Evolutionary conservation across 2,329 filamentous ascomycete genomes (phyloP).

Genomic region (Fusarium brachygibbosum): DNA sequence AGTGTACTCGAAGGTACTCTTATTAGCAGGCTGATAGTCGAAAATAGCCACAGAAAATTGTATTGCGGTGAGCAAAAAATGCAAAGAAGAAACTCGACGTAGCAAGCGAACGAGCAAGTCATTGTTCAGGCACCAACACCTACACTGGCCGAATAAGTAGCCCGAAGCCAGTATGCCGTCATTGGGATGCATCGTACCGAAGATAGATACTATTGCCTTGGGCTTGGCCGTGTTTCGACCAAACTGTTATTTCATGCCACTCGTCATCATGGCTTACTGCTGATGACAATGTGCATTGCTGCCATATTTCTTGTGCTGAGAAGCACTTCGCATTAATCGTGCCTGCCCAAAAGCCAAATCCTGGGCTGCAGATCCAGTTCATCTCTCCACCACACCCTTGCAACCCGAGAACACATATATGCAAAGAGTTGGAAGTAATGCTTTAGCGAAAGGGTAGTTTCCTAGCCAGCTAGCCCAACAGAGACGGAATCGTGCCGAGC

Average conservation of each 20-base stretch:
- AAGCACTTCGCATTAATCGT: constrained; percentile 13
- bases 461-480: constrained; percentile 17
- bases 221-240: constrained; percentile 22
- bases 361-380: constrained; percentile 49
- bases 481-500: constrained; percentile 30
- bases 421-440: constrained; percentile 31
- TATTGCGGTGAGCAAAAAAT: constrained; percentile 10
- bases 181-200: constrained; percentile 17
- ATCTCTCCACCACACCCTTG: constrained; percentile 41
- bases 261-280: constrained; percentile 6
- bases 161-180: constrained; percentile 11
- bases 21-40: background rate
- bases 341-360: constrained; percentile 36
- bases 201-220: constrained; percentile 16
- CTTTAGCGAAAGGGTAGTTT: constrained; percentile 24
- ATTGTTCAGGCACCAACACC: constrained; percentile 43
- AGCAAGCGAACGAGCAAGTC: constrained; percentile 1
- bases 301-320: constrained; percentile 12
- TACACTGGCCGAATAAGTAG: constrained; percentile 17
- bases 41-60: background rate
- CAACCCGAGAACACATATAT: constrained; percentile 18
- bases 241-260: constrained; percentile 7
- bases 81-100: constrained; percentile 14
- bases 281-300: constrained; percentile 17
- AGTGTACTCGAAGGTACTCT: background rate